Evolutionary conservation across 345 rosid species (phyloP), one percentile per base, ranked within the genome.

Genomic region (Viola odorata): DNA sequence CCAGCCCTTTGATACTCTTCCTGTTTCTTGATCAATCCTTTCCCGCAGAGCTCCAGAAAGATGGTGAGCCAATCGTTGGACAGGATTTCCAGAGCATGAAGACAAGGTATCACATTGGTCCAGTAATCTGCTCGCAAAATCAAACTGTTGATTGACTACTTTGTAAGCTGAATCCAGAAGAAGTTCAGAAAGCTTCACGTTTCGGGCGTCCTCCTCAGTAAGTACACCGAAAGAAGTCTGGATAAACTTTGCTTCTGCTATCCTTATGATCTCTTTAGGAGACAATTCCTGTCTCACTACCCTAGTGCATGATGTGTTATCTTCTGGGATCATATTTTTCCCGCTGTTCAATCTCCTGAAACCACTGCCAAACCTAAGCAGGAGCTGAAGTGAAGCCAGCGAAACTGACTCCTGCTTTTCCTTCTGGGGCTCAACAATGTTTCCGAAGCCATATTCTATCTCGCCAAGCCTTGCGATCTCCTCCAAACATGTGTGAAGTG

Each of bases 341-440:
- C n/a, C n/a, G n/a, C n/a, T 59, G 1, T 60, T 62, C 62, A 69
- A 51, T 12, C 71, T 45, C 12, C 12, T 45, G 50, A 45, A 3
- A 45, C 50, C 50, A 5, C 12, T 8, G 12, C 69, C 72, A 45
- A 69, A 72, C 55, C 53, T 75, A 63, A 65, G 75, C 1, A 80
- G 69, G 9, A 83, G 66, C 71, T 75, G 78, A 45, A 80, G 65
- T n/a, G 85, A 76, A 4, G 81, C 60, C 55, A 76, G 58, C 7
- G 76, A 64, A 62, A 50, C 48, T 41, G 70, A 53, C 12, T 53
- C 8, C n/a, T 41, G 61, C 38, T 65, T 70, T 44, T 37, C 69
- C 55, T 55, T 75, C 69, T 57, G 49, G 5, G 16, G 41, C 50
- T 72, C 44, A 52, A 56, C 14, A 52, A 58, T 42, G 12, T 62